Evolutionary conservation across 2,329 filamentous ascomycete species (phyloP).

Genomic region (Aureobasidium subglaciale): DNA sequence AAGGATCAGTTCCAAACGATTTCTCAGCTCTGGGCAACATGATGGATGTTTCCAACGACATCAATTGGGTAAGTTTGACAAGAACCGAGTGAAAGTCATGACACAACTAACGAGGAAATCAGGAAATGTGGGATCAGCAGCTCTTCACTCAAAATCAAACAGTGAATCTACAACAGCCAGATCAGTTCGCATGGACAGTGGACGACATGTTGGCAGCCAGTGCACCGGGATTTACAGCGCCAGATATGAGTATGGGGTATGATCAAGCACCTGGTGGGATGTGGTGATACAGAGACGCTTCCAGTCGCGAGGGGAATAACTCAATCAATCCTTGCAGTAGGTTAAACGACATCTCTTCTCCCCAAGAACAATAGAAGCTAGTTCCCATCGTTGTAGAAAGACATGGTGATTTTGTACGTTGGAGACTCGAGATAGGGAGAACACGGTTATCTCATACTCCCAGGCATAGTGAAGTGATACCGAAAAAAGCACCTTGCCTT

Average conservation of each 20-base stretch:
- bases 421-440: too few species aligned
- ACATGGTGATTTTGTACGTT: too few species aligned
- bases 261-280: too few species aligned
- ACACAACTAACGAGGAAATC: background rate
- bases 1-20: constrained; percentile 17
- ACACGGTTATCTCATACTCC: too few species aligned
- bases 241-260: background rate
- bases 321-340: too few species aligned
- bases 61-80: constrained; percentile 25
- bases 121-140: constrained; percentile 11
- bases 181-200: constrained; percentile 4
- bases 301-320: too few species aligned
- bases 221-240: background rate
- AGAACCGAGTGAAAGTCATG: background rate
- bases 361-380: too few species aligned
- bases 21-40: constrained; percentile 26
- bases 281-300: too few species aligned
- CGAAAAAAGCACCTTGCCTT: too few species aligned
- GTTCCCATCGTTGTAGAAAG: too few species aligned
- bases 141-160: background rate
- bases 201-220: background rate
- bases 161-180: background rate
- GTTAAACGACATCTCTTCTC: too few species aligned
- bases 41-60: constrained; percentile 23
- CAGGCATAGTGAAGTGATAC: too few species aligned